Evolutionary conservation across 1,284 basidiomycete genomes (phyloP).

Genomic region (Exobasidium rhododendri): DNA sequence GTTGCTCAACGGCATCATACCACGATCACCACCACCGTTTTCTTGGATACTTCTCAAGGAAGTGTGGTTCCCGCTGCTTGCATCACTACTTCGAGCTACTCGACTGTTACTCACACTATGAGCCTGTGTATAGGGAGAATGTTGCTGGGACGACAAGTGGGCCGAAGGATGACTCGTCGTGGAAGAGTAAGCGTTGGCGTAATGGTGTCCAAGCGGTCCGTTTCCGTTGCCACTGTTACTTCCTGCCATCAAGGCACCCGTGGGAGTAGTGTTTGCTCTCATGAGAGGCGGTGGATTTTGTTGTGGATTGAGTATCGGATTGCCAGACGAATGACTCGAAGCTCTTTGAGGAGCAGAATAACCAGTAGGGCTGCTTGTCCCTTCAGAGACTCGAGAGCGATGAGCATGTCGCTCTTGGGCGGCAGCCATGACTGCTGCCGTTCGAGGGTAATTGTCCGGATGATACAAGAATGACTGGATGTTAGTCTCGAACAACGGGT

Average conservation of each 20-base stretch:
- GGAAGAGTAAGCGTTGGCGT: neutral
- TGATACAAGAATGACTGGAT: slow-evolving; percentile 54
- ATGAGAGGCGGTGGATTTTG: slow-evolving; percentile 32
- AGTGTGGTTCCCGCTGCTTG: neutral
- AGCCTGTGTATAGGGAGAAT: neutral
- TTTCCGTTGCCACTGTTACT: neutral
- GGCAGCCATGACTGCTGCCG: slow-evolving; percentile 52
- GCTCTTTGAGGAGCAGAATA: neutral
- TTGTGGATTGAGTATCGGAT: neutral
- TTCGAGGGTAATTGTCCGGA: slow-evolving; percentile 53
- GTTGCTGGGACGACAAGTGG: neutral
- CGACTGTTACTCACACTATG: neutral
- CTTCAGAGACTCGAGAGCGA: slow-evolving; percentile 14
- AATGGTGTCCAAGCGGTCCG: neutral
- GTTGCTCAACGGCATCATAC: neutral
- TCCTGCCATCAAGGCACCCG: neutral
- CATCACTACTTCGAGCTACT: neutral
- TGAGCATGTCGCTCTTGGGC: slow-evolving; percentile 51
- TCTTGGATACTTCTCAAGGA: neutral
- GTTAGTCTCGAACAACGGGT: slow-evolving; percentile 54
- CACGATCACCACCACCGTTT: neutral
- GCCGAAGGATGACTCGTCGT: neutral
- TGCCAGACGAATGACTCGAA: slow-evolving; percentile 2
- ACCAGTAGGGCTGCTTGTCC: slow-evolving; percentile 2
- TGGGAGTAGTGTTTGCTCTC: slow-evolving; percentile 40